A percentile compares a stretch with the other conserved stretches of the same genome.
Evolutionary conservation across 2,329 filamentous ascomycete species (phyloP).

Genomic region (Albophoma yamanashiensis): DNA sequence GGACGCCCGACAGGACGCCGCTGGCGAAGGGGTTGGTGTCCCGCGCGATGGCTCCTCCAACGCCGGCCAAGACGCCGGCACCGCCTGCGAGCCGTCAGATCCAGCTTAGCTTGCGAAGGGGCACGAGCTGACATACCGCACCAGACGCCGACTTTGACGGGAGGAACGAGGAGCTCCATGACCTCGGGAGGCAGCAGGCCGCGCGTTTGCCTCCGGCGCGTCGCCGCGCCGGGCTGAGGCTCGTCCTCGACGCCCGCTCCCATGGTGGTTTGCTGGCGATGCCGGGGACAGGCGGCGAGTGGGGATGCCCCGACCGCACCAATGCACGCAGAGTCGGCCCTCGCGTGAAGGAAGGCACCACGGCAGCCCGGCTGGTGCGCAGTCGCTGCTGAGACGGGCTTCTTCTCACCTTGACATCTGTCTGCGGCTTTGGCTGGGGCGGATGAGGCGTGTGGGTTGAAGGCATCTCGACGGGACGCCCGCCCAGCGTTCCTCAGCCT

Average conservation of each 20-base stretch:
- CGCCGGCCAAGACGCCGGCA: constrained; percentile 53
- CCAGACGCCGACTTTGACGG: constrained; percentile 48
- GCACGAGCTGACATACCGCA: constrained; percentile 32
- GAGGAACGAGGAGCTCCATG: constrained; percentile 33
- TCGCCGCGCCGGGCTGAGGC: constrained; percentile 7
- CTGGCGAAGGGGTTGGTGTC: constrained; percentile 59
- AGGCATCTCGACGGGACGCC: not conserved
- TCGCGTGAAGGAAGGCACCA: not conserved
- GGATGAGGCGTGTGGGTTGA: not conserved
- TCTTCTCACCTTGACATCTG: not conserved
- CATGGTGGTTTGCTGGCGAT: constrained; percentile 6
- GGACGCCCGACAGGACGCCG: constrained; percentile 60
- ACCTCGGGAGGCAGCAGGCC: constrained; percentile 32
- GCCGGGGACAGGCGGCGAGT: not conserved
- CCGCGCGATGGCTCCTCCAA: constrained; percentile 60
- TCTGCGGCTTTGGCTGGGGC: not conserved
- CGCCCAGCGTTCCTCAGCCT: not conserved
- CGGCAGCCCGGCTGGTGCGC: not conserved
- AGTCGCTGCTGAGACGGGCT: not conserved
- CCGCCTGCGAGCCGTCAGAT: constrained; percentile 32
- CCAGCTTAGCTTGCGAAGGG: not conserved
- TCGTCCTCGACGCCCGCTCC: constrained; percentile 3
- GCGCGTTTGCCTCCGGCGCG: constrained; percentile 15
- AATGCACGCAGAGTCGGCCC: not conserved
- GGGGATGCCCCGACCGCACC: not conserved